Evolutionary conservation across 2,329 filamentous ascomycete genomes (phyloP), one percentile per base, ranked within the genome.

Genomic region (Hymenoscyphus occultus): DNA sequence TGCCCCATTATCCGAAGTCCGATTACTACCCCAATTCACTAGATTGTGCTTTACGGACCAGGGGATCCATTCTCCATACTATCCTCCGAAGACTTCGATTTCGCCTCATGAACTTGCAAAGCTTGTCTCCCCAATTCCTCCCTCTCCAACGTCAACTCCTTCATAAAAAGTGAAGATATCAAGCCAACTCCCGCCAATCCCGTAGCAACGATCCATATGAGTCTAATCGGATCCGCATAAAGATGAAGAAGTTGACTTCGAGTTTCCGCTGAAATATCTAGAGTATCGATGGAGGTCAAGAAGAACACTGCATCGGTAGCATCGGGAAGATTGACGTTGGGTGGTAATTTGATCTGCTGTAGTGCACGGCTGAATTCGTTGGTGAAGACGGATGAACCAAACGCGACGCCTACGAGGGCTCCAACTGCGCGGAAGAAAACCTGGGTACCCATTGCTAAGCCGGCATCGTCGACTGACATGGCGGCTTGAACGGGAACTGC

Each of bases 391-490:
- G 87, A 84, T 10, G 88, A 86, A 4, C 85, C 84, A 57, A 89
- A 79, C 2, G 87, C 86, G 3, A 90, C 84, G 28, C 87, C 87
- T 6, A 89, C 75, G 0, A 83, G 80, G 71, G 89, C 85, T 0
- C 88, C 88, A 19, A 89, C 81, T 1, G 83, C 81, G n/a, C 86
- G 83, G 72, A 88, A 82, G 78, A 91, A 90, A 64, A 82, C 84
- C 75, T 87, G 88, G 78, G 90, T 83, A 13, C 83, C 85, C 0
- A 83, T 81, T 0, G 85, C 83, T 10, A 42, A 39, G 1, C 84
- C 82, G 56, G 86, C 82, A 71, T 87, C 82, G 62, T 81, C 79
- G 65, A 28, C 57, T 2, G 16, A 10, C 22, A 56, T 48, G 10
- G 58, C 16, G 4, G 62, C 62, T 56, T 64, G 62, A 32, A 60